These are phyloP conservation scores for Wickerhamomyces bisporus DNA, from an alignment of 805 yeast species.

Conservation along the genomic window DNA sequence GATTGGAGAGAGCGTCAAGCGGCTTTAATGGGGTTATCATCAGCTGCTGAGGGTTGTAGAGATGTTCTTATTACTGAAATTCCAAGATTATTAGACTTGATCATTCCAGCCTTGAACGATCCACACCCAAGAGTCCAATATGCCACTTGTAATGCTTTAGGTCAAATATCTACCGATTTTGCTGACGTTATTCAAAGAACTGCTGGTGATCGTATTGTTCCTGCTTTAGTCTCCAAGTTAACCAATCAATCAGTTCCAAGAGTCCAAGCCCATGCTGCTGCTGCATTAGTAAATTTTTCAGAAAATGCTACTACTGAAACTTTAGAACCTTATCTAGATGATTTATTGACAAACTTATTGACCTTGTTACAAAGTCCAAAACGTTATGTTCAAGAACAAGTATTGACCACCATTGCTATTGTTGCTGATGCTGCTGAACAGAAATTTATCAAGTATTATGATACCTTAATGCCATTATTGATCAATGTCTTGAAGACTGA, in stretches of 20 bases:
- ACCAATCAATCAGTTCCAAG: slow-evolving; percentile 72
- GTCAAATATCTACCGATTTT: slow-evolving; percentile 95
- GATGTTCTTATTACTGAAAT: slow-evolving; percentile 82
- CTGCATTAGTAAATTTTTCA: slow-evolving; percentile 92
- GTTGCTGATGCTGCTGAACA: slow-evolving; percentile 95
- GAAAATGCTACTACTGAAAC: slow-evolving; percentile 87
- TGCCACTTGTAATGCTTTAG: slow-evolving; percentile 94
- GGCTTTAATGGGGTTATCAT: slow-evolving; percentile 91
- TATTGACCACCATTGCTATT: slow-evolving; percentile 90
- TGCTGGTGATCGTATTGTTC: slow-evolving; percentile 73
- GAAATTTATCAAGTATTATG: slow-evolving; percentile 86
- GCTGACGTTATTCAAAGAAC: slow-evolving; percentile 83
- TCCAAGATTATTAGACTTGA: slow-evolving; percentile 75
- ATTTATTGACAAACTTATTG: slow-evolving; percentile 65
- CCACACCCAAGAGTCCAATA: slow-evolving; percentile 93
- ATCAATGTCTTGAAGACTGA: slow-evolving; percentile 75
- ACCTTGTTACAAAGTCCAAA: slow-evolving; percentile 79
- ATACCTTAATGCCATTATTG: slow-evolving; percentile 86
- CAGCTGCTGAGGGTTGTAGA: slow-evolving; percentile 96
- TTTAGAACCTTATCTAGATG: slow-evolving; percentile 90
- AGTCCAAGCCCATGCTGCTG: slow-evolving; percentile 98
- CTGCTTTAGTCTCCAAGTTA: slow-evolving; percentile 81
- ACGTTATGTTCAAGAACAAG: slow-evolving; percentile 95
- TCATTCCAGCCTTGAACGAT: slow-evolving; percentile 80
- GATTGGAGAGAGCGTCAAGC: slow-evolving; percentile 97